These are phyloP conservation scores for Zygosaccharomyces siamensis DNA, from an alignment of 805 yeast genomes.

Conservation along the genomic window DNA sequence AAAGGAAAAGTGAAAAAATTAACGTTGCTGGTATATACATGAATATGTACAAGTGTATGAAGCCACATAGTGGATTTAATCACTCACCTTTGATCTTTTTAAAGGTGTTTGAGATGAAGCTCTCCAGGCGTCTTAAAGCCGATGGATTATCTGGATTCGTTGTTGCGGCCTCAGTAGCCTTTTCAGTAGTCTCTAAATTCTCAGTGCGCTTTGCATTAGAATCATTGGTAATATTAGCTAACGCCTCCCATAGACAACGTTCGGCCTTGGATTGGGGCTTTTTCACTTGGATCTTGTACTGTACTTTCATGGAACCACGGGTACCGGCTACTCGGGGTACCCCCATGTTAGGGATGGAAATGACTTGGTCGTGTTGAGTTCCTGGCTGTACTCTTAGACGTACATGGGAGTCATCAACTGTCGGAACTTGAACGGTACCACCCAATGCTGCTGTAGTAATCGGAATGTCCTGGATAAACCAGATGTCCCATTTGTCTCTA, in stretches of 20 bases:
- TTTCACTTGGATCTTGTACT: constrained; percentile 63
- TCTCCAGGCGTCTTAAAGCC: constrained; percentile 49
- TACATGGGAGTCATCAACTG: constrained; percentile 72
- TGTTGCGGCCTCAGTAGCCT: constrained; percentile 6
- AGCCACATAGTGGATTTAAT: constrained; percentile 8
- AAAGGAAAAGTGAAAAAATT: neutral
- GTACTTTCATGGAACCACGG: constrained; percentile 79
- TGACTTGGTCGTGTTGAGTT: constrained; percentile 67
- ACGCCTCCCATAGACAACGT: constrained; percentile 82
- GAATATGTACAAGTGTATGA: constrained; percentile 5
- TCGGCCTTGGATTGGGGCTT: constrained; percentile 80
- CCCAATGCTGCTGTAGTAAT: constrained; percentile 97
- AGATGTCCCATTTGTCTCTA: constrained; percentile 54
- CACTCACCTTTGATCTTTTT: constrained; percentile 41
- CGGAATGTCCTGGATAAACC: constrained; percentile 63
- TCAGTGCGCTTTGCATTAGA: constrained; percentile 62
- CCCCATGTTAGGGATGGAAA: constrained; percentile 82
- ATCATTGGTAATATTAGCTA: constrained; percentile 88
- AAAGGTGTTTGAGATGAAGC: constrained; percentile 54
- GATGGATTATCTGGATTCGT: constrained; percentile 29
- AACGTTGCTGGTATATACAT: constrained; percentile 6
- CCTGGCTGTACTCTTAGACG: constrained; percentile 81
- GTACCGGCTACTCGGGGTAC: constrained; percentile 60
- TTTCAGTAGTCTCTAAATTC: constrained; percentile 3
- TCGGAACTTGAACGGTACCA: constrained; percentile 86